These are phyloP conservation scores for Vickermania ingenoplastis DNA, from an alignment of 208 protist species.

Conservation along the genomic window DNA sequence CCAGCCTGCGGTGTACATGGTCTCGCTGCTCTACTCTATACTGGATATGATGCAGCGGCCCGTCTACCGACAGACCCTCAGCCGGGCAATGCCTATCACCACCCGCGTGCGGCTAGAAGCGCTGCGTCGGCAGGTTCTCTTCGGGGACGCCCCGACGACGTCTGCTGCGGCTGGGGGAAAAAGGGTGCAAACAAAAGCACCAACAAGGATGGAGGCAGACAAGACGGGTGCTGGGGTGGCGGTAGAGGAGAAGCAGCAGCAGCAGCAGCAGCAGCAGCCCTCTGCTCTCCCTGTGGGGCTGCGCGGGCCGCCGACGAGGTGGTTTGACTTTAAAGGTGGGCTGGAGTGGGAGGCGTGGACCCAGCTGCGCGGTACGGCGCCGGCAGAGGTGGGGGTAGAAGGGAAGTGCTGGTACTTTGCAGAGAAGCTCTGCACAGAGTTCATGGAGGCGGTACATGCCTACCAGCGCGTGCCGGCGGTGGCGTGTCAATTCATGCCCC, in stretches of 20 bases:
- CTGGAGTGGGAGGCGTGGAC: not conserved
- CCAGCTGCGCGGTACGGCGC: not conserved
- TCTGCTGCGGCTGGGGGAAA: not conserved
- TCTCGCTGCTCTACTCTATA: slow-evolving; percentile 2
- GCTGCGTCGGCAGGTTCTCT: slow-evolving; percentile 52
- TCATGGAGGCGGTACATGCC: not conserved
- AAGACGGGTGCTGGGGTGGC: too few relatives aligned
- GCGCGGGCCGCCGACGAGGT: not conserved
- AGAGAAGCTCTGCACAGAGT: not conserved
- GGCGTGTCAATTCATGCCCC: slow-evolving; percentile 19
- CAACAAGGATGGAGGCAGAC: not conserved
- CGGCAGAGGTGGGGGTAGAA: not conserved
- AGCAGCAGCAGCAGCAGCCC: not conserved
- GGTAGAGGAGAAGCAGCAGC: not conserved
- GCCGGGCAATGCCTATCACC: not conserved
- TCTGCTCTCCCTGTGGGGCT: too few relatives aligned
- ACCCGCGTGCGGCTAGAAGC: slow-evolving; percentile 44
- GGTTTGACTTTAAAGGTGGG: not conserved
- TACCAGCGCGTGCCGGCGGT: not conserved
- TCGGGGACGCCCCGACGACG: slow-evolving; percentile 46
- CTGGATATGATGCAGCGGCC: not conserved
- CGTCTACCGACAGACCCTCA: not conserved
- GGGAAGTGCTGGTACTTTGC: not conserved
- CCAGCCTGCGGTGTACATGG: not conserved
- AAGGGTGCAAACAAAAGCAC: too few relatives aligned